Base-by-base conservation (phyloP, 164 flowering plant species). In the Cinnamomum micranthum region DNA sequence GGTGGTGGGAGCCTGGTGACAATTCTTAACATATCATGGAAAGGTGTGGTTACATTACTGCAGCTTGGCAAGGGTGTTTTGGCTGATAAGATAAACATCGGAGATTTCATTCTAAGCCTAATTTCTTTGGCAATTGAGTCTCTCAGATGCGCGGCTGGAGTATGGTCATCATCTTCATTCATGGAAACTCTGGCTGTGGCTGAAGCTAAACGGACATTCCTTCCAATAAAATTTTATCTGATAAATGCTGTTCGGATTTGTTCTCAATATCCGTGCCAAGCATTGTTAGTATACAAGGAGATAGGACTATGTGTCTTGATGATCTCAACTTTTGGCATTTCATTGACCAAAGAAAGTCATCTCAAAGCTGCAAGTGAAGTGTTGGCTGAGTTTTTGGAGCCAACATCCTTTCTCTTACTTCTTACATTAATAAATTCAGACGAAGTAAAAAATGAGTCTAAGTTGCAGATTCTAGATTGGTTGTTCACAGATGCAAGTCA, bases 21-120 rank as follows among this genome's bases (percentile, higher is more conserved):
- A 47, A 78, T 95, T 75, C 95, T 95, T 22, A 95, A 95, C 81
- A 60, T 85, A 70, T 91, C 99, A 74, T 95, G 98, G 99, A 95
- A 95, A 88, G 97, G 98, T 71, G 95, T 95, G 50, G 92, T 95
- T 70, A 80, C 86, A 50, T 81, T 95, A 82, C 92, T 95, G 84
- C 98, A 91, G 84, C 87, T 86, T 47, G 87, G 86, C 51, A 87
- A 86, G 71, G 87, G 87, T 50, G 83, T 74, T 71, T 74, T 92
- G 79, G 88, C 88, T 65, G 73, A 47, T 33, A 86, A 81, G 72
- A 82, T 90, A 64, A 84, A 91, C 72, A 85, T 92, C 58, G 79
- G 84, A 74, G 88, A 86, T 70, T 88, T 93, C 50, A 84, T 95
- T 51, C 41, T 79, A 25, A 80, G 80, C 67, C 84, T 93, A 50